phyloP scores from a whole-genome alignment of 176 grass and related monocot species.

The Aegilops speltoides region DNA sequence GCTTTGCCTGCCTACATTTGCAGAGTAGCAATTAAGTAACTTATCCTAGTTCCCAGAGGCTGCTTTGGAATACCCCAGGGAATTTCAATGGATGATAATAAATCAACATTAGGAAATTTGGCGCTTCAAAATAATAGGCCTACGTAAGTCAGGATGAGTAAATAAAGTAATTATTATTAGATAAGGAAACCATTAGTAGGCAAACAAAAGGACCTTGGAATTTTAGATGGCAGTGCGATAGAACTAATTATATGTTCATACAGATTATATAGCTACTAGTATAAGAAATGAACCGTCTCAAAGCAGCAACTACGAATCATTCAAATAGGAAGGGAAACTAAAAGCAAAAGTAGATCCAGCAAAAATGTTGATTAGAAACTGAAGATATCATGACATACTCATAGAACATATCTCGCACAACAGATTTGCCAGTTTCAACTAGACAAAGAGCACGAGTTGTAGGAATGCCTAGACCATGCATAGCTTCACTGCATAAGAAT shows the following conservation, averaged over 20 bases:
- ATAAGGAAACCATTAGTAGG: neutral
- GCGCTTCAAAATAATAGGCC: neutral
- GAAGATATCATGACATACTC: conserved; percentile 71
- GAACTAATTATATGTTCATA: neutral
- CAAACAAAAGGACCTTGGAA: neutral
- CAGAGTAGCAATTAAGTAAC: neutral
- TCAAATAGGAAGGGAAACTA: neutral
- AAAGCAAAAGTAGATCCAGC: neutral
- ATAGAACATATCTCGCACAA: conserved; percentile 95
- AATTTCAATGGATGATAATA: neutral
- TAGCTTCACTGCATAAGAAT: conserved; percentile 96
- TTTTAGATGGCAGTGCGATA: neutral
- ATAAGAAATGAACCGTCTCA: neutral
- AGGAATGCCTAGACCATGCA: conserved; percentile 90
- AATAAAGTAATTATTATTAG: neutral
- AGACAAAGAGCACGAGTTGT: conserved; percentile 89
- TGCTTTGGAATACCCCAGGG: neutral
- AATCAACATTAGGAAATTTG: neutral
- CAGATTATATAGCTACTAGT: neutral
- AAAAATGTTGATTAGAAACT: neutral
- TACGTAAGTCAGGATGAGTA: neutral
- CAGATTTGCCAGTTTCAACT: conserved; percentile 85
- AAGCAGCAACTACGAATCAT: neutral
- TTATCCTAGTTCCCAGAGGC: neutral
- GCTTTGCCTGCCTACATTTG: neutral